Percentiles rank a stretch among this genome's conserved stretches.
Evolutionary conservation across 495 filamentous ascomycete species (phyloP).

Genomic region (Penicillium tannophilum): DNA sequence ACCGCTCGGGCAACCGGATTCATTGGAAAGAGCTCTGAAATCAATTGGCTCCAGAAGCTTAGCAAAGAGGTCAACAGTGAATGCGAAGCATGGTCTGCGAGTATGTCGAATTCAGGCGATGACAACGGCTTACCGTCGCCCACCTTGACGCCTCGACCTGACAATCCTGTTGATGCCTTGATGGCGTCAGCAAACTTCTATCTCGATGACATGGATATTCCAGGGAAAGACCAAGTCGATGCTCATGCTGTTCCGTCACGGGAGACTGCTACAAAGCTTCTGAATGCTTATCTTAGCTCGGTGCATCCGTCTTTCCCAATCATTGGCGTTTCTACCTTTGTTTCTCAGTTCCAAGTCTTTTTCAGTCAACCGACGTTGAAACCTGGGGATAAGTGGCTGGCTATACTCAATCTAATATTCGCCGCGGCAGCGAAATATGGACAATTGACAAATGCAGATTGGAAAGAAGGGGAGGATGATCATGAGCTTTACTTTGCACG

Average conservation of each 20-base stretch:
- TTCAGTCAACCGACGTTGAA: conserved; percentile 43
- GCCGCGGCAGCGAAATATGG: conserved; percentile 59
- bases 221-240: conserved; percentile 47
- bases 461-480: conserved; percentile 48
- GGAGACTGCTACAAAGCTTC: conserved; percentile 53
- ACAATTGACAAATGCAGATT: conserved; percentile 46
- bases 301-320: conserved; percentile 65
- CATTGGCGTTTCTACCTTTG: conserved; percentile 56
- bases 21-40: conserved; percentile 62
- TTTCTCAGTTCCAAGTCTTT: conserved; percentile 49
- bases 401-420: conserved; percentile 65
- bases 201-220: conserved; percentile 53
- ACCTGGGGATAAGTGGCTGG: conserved; percentile 53
- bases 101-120: conserved; percentile 20
- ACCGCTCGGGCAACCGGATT: conserved; percentile 52
- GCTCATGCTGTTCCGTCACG: conserved; percentile 52
- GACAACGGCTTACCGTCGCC: conserved; percentile 31
- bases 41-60: conserved; percentile 58
- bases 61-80: conserved; percentile 37
- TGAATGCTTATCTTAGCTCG: conserved; percentile 59
- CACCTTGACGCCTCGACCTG: conserved; percentile 28
- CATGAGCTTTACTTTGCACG: conserved; percentile 59
- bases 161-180: conserved; percentile 27
- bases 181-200: conserved; percentile 47
- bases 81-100: conserved; percentile 27